Conservation (phyloP, 1,284 basidiomycete genomes). For the Irpex sp. region DNA sequence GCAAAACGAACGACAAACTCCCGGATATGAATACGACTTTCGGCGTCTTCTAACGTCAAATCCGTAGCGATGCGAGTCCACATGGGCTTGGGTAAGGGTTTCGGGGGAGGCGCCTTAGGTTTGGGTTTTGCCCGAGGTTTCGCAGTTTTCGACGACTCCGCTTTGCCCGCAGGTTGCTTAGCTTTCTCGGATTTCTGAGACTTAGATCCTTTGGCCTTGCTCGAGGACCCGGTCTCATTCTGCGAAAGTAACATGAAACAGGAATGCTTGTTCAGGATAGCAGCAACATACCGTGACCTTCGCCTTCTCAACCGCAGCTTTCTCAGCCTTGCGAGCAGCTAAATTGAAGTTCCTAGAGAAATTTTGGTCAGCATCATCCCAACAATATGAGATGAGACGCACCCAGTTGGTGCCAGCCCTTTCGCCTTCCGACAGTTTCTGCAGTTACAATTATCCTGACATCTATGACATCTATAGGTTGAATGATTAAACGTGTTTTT, state of each 20-base stretch:
- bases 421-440: conserved; percentile 67
- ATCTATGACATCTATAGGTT: conserved; percentile 69
- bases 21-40: conserved; percentile 74
- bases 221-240: neutral
- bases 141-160: conserved; percentile 25
- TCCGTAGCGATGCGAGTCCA: conserved; percentile 60
- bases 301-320: conserved; percentile 11
- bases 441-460: conserved; percentile 74
- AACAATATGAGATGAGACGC: conserved; percentile 20
- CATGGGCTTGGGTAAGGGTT: conserved; percentile 35
- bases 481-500: conserved; percentile 6
- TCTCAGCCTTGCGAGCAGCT: conserved; percentile 42
- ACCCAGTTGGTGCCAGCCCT: conserved; percentile 70
- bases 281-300: neutral
- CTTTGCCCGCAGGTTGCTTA: conserved; percentile 28
- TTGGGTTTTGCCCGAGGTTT: conserved; percentile 26
- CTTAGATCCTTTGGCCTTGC: conserved; percentile 9
- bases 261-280: neutral
- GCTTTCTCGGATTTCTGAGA: neutral
- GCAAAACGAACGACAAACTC: conserved; percentile 79
- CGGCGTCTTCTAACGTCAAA: conserved; percentile 54
- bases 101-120: conserved; percentile 31
- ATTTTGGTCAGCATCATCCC: neutral
- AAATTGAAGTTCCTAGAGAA: conserved; percentile 15
- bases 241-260: conserved; percentile 29